Percentiles rank a stretch among this genome's conserved stretches.
Evolutionary conservation across 2,329 filamentous ascomycete species (phyloP).

Genomic region (Mycosphaerella sp.): DNA sequence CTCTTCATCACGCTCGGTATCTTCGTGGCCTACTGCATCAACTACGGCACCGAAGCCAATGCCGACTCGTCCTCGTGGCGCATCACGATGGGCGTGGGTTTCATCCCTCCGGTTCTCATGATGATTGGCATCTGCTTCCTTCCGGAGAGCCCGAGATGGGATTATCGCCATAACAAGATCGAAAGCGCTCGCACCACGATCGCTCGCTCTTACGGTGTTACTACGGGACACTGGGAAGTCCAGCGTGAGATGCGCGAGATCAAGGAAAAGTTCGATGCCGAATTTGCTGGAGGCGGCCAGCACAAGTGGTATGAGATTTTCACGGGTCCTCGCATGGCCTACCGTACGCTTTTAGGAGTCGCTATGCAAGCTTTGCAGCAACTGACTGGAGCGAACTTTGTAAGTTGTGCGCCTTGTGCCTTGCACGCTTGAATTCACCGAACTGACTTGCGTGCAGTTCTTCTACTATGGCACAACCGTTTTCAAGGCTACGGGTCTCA

Average conservation of each 20-base stretch:
- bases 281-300: constrained; percentile 43
- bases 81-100: constrained; percentile 56
- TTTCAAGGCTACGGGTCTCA: constrained; percentile 35
- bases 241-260: constrained; percentile 51
- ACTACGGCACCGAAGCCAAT: constrained; percentile 54
- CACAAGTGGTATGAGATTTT: constrained; percentile 62
- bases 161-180: constrained; percentile 51
- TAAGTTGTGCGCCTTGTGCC: too few species aligned
- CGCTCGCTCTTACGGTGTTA: constrained; percentile 50
- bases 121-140: constrained; percentile 50
- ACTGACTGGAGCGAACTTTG: constrained; percentile 60
- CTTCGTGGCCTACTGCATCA: constrained; percentile 45
- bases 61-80: constrained; percentile 53
- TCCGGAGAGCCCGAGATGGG: constrained; percentile 53
- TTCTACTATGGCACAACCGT: constrained; percentile 50
- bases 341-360: constrained; percentile 58
- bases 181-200: constrained; percentile 49
- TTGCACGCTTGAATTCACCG: too few species aligned
- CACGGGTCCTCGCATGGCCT: constrained; percentile 59
- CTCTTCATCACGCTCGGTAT: constrained; percentile 65
- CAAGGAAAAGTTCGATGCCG: constrained; percentile 50
- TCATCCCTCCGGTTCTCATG: constrained; percentile 52
- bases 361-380: constrained; percentile 61
- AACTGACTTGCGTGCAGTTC: constrained; percentile 45
- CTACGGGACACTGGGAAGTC: constrained; percentile 51